Percentiles rank a stretch among this genome's conserved stretches.
These are phyloP conservation scores for Graphilbum sp. DNA, from an alignment of 2,329 filamentous ascomycete genomes.

Conservation along the genomic window DNA sequence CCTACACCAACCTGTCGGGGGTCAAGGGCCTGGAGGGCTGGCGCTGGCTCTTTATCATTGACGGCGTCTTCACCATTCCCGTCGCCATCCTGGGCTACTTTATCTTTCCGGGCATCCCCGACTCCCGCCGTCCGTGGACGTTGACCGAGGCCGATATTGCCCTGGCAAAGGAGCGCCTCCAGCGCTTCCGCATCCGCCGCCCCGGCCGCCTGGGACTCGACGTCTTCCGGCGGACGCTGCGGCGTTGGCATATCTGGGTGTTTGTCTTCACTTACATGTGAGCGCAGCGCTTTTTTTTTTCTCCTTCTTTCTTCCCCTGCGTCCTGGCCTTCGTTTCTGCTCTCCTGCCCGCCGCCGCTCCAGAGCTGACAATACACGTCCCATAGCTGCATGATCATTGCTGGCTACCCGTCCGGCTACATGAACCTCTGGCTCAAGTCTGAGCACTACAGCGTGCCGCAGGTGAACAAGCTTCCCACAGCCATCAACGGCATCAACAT, in stretches of 20 bases:
- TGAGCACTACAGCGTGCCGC: constrained; percentile 27
- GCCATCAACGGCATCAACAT: constrained; percentile 30
- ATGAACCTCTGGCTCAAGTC: constrained; percentile 38
- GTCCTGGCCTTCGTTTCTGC: too few species aligned
- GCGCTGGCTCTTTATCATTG: constrained; percentile 42
- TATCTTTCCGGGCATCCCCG: constrained; percentile 24
- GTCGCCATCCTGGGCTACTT: constrained; percentile 34
- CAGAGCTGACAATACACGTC: too few species aligned
- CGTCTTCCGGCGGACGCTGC: constrained; percentile 26
- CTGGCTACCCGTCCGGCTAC: constrained; percentile 26
- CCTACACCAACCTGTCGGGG: constrained; percentile 35
- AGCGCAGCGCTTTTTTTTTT: too few species aligned
- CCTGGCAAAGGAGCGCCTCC: constrained; percentile 19
- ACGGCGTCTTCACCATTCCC: constrained; percentile 38
- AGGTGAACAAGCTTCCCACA: constrained; percentile 33
- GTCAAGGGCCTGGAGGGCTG: constrained; percentile 31
- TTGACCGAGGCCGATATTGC: constrained; percentile 18
- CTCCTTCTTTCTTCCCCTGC: too few species aligned
- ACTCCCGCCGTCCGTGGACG: constrained; percentile 19
- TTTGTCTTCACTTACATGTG: constrained; percentile 32
- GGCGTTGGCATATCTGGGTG: constrained; percentile 34
- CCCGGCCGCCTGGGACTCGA: constrained; percentile 24
- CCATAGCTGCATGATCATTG: constrained; percentile 22
- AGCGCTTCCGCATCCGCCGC: constrained; percentile 15
- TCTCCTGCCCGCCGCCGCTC: too few species aligned